Evolutionary conservation across 176 grass and related monocot species (phyloP), one percentile per base, ranked within the genome.

Genomic region (Canna indica): DNA sequence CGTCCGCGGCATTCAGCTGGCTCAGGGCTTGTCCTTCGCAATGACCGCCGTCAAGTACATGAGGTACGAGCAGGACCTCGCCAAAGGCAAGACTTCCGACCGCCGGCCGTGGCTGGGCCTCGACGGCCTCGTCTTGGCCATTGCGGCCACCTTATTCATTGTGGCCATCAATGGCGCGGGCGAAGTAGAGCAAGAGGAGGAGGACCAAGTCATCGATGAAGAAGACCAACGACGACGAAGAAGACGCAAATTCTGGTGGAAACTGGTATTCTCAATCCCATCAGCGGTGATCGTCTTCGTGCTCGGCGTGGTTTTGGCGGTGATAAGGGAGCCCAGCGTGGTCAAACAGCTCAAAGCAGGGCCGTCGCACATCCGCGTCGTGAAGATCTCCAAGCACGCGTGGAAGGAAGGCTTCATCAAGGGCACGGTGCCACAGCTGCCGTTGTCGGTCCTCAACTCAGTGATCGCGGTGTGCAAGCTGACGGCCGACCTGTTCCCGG

Each of bases 391-490:
- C 7, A 36, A 74, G 30, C 81, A 84, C 12, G 88, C 85, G 1
- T 96, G 92, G 92, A 88, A 65, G 65, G 88, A 87, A 5, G 88
- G 92, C 7, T 88, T 96, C 63, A 1, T 89, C 31, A 91, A 91
- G 78, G 92, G 88, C 46, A 78, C 92, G 0, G 76, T 96, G 50
- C 88, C 88, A 38, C 88, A 96, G 77, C 68, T 96, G 36, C 92
- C 88, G 25, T 81, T 96, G 14, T 82, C 88, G 5, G 62, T 96
- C 73, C 92, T 96, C 74, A 96, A 96, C 71, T 96, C 92, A 0
- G 85, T 96, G 50, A 68, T 96, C 48, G 92, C 88, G 0, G 92
- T 96, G 33, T 91, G 88, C 81, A 96, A 96, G 84, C 80, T 91
- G 15, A 80, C 85, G 31, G 82, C 78, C 22, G 91, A 96, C 72